phyloP scores from a whole-genome alignment of 352 stramenopile genomes.

The Globisporangium sylvaticum region DNA sequence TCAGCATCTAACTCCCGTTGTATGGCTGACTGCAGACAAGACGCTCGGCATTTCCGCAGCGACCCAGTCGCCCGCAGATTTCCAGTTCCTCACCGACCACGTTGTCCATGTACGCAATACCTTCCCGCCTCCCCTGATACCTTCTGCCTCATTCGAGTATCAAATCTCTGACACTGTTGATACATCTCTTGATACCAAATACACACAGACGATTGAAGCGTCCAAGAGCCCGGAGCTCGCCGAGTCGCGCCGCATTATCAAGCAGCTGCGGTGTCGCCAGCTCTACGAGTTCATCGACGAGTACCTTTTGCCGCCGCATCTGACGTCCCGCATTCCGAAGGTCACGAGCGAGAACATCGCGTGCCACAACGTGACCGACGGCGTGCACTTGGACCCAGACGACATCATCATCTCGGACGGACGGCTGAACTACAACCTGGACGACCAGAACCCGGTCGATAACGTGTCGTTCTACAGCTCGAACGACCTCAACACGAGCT shows the following conservation, averaged over 20 bases:
- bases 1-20: not conserved
- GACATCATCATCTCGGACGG: slow-evolving; percentile 84
- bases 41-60: slow-evolving; percentile 64
- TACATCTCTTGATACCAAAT: not conserved
- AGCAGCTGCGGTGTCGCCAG: slow-evolving; percentile 61
- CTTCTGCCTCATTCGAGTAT: not conserved
- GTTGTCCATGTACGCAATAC: slow-evolving; percentile 50
- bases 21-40: slow-evolving; percentile 33
- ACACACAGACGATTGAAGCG: slow-evolving; percentile 57
- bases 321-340: slow-evolving; percentile 47
- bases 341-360: slow-evolving; percentile 61
- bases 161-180: not conserved
- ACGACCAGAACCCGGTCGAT: slow-evolving; percentile 81
- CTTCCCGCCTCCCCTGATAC: not conserved
- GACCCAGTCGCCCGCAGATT: slow-evolving; percentile 56
- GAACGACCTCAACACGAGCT: slow-evolving; percentile 51
- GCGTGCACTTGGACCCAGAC: slow-evolving; percentile 43
- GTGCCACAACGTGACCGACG: slow-evolving; percentile 36
- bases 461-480: slow-evolving; percentile 82
- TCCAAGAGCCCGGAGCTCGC: slow-evolving; percentile 56
- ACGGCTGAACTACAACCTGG: slow-evolving; percentile 82
- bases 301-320: slow-evolving; percentile 53
- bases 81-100: slow-evolving; percentile 77
- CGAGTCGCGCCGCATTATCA: slow-evolving; percentile 57
- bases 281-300: slow-evolving; percentile 88